Evolutionary conservation across 352 stramenopile species (phyloP).

Genomic region (Globisporangium echinulatum): DNA sequence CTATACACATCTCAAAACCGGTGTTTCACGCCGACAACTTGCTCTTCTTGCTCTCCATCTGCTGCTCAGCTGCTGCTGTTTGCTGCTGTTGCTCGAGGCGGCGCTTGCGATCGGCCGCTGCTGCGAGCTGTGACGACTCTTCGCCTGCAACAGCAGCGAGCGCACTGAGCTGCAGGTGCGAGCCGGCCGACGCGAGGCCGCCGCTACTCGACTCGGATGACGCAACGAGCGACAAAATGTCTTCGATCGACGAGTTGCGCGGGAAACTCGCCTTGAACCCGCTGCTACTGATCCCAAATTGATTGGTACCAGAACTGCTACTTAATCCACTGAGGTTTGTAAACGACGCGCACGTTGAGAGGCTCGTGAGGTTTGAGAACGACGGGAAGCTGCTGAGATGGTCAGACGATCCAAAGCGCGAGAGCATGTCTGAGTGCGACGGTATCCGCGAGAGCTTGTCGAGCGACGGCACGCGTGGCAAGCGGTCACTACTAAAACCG

Average conservation of each 20-base stretch:
- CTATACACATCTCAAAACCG: neutral
- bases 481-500: no score
- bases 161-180: constrained; percentile 58
- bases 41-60: constrained; percentile 45
- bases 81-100: constrained; percentile 23
- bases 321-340: constrained; percentile 64
- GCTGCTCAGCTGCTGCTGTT: constrained; percentile 1
- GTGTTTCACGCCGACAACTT: constrained; percentile 39
- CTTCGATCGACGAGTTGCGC: constrained; percentile 83
- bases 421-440: constrained; percentile 67
- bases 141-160: constrained; percentile 58
- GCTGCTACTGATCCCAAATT: constrained; percentile 6
- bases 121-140: constrained; percentile 45
- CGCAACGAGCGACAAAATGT: constrained; percentile 80
- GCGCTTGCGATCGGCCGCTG: constrained; percentile 48
- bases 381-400: constrained; percentile 71
- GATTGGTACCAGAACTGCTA: neutral
- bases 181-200: constrained; percentile 39
- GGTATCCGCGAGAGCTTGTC: constrained; percentile 54
- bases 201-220: constrained; percentile 59
- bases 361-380: constrained; percentile 60
- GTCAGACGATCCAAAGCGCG: constrained; percentile 58
- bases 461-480: constrained; percentile 49
- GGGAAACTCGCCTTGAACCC: constrained; percentile 50
- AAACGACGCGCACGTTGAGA: constrained; percentile 66